Conservation (phyloP, 2,329 filamentous ascomycete genomes). For the Fusarium bulbicola region DNA sequence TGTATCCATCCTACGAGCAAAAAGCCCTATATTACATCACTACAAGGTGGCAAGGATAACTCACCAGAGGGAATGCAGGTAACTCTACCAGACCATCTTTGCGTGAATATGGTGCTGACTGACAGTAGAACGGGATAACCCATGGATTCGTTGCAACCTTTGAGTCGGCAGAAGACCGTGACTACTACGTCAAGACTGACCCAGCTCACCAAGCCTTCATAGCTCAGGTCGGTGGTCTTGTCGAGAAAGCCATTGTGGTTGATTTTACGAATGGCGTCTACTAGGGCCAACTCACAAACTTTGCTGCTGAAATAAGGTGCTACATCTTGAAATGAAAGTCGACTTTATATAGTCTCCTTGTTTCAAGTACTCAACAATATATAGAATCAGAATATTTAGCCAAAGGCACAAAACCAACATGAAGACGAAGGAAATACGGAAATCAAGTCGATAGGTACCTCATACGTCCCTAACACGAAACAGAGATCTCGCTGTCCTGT, state of each 20-base stretch:
- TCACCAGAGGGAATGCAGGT: slow-evolving; percentile 21
- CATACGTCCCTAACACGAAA: accelerated
- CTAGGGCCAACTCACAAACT: background rate
- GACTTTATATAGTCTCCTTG: background rate
- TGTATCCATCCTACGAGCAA: slow-evolving; percentile 11
- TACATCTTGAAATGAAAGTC: background rate
- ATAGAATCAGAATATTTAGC: background rate
- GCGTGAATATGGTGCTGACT: background rate
- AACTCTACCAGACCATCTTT: accelerated
- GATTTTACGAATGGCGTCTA: slow-evolving; percentile 65
- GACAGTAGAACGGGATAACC: slow-evolving; percentile 65
- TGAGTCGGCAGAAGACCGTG: slow-evolving; percentile 67
- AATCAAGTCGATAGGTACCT: no score
- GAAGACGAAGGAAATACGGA: background rate
- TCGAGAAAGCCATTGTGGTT: slow-evolving; percentile 65
- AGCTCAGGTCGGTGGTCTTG: slow-evolving; percentile 55
- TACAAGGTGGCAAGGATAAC: slow-evolving; percentile 12
- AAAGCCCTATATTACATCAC: background rate
- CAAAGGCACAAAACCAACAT: background rate
- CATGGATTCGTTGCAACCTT: slow-evolving; percentile 78
- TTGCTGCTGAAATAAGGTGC: accelerated
- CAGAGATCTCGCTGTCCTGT: accelerated
- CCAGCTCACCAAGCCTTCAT: slow-evolving; percentile 70
- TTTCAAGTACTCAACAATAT: background rate
- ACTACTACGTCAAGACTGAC: slow-evolving; percentile 74